phyloP scores from a whole-genome alignment of 2,329 filamentous ascomycete species.

The Penicillium sp. region DNA sequence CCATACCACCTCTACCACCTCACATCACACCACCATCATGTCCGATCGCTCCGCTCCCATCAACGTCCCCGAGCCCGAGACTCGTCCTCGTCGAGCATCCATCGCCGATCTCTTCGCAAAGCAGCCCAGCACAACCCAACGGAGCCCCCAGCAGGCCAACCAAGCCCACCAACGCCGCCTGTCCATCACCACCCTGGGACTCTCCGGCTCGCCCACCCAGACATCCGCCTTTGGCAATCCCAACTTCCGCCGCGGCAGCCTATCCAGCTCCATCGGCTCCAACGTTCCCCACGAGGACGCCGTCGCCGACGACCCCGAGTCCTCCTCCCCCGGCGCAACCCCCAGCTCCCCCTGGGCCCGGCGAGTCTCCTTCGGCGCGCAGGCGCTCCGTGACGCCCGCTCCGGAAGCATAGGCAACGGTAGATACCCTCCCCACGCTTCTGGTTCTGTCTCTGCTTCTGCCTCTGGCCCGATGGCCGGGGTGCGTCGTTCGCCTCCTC shows the following conservation, averaged over 20 bases:
- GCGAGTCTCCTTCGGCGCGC: slow-evolving; percentile 86
- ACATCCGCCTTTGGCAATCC: slow-evolving; percentile 55
- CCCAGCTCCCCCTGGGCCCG: slow-evolving; percentile 73
- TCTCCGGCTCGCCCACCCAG: slow-evolving; percentile 73
- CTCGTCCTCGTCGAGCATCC: slow-evolving; percentile 52
- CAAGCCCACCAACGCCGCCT: slow-evolving; percentile 63
- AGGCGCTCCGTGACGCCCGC: slow-evolving; percentile 74
- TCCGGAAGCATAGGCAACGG: slow-evolving; percentile 65
- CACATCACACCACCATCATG: slow-evolving; percentile 38
- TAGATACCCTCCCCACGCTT: slow-evolving; percentile 53
- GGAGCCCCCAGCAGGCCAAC: slow-evolving; percentile 49
- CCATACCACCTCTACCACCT: not conserved
- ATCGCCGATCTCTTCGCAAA: slow-evolving; percentile 49
- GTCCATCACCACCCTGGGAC: slow-evolving; percentile 73
- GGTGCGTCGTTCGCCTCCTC: slow-evolving; percentile 22
- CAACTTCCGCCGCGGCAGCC: slow-evolving; percentile 64
- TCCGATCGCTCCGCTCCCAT: slow-evolving; percentile 47
- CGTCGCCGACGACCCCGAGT: slow-evolving; percentile 69
- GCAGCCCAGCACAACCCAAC: slow-evolving; percentile 33
- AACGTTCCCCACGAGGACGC: slow-evolving; percentile 48
- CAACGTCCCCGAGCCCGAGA: slow-evolving; percentile 38
- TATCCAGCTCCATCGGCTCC: slow-evolving; percentile 64
- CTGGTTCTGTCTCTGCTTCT: too few species aligned
- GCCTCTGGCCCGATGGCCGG: too few species aligned
- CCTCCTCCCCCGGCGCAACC: slow-evolving; percentile 60